Base-by-base conservation (phyloP, 192 early-diverging fungal genomes). In the Pilobolus umbonatus region DNA sequence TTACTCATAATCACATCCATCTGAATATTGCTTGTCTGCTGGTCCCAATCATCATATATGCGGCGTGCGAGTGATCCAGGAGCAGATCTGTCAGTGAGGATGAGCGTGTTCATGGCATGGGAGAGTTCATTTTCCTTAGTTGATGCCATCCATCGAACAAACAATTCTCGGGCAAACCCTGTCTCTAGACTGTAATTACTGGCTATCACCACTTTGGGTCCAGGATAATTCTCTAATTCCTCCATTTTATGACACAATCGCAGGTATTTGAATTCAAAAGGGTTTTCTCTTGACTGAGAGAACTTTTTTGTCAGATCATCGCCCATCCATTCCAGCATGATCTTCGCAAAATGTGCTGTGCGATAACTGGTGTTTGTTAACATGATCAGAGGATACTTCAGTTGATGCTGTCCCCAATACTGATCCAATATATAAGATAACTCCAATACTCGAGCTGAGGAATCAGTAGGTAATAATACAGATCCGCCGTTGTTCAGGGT, bases 241-340 rank as follows among this genome's bases (percentile, higher is more conserved):
- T 76, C 78, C 19, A 92, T 50, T 52, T 76, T 75, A 46, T 90
- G 86, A 34, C 86, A 83, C 2, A 88, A 64, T 21, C 81, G 73
- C 17, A 89, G 63, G 50, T 84, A 88, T 64, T 85, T 88, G 75
- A 98, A 89, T 53, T 96, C 91, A 65, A 95, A 96, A 0, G 95
- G 94, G 54, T 87, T 85, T 54, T 87, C 86, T 10, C 91, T 80
- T 31, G 80, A 76, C 30, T 80, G 76, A 3, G 85, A 75, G 42
- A 98, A 87, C 12, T 84, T 73, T 28, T 82, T 69, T 22, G 83
- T 84, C 17, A 99, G 75, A 26, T 77, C 81, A 45, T 88, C 82
- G 8, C 90, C 85, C 94, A 98, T 96, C 96, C 96, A 99, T 71
- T 95, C 94, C 39, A 90, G 73, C 83, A 95, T 94, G 17, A 87